Evolutionary conservation across 306 rosid species (phyloP), one percentile per base, ranked within the genome.

Genomic region (Lathyrus tuberosus): DNA sequence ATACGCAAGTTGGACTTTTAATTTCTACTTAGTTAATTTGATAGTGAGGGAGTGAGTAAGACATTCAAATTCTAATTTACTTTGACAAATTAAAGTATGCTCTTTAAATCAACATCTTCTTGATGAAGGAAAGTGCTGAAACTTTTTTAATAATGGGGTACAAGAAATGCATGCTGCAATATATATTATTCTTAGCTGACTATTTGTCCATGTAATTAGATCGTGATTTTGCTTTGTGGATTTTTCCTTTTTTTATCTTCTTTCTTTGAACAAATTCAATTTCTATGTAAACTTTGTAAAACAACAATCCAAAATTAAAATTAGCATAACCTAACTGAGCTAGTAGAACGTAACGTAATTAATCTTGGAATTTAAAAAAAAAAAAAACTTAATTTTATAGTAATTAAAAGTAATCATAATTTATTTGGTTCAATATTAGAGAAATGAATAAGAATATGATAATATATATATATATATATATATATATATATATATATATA

Each of bases 41-140:
- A n/a, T 35, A 8, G 38, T 33, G 38, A 33, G 38, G n/a, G 18
- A 47, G 28, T 11, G 22, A 47, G 24, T 16, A 70, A 49, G 37
- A 17, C 59, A 70, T 63, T 69, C 38, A 47, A 80, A 66, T 33
- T 64, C 40, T 70, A 35, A 65, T 66, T 75, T 47, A 54, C 57
- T 48, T 47, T 54, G 56, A 65, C 40, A 33, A 75, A 3, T 33
- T 10, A 63, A 75, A 3, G 49, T 10, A 44, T 28, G 22, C 3
- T 33, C 73, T 70, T 74, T 74, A 52, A 62, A 63, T 35, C 78
- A 75, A 78, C 83, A 76, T 74, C 96, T 87, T 87, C 87, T 56
- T 44, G 61, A 68, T 69, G 87, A 89, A 87, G 96, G 72, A 89
- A 87, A 85, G 93, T 70, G 78, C 77, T 81, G 35, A 17, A 47